Base-by-base conservation (phyloP, 768 basidiomycete genomes). In the Leccinum barrowsii region DNA sequence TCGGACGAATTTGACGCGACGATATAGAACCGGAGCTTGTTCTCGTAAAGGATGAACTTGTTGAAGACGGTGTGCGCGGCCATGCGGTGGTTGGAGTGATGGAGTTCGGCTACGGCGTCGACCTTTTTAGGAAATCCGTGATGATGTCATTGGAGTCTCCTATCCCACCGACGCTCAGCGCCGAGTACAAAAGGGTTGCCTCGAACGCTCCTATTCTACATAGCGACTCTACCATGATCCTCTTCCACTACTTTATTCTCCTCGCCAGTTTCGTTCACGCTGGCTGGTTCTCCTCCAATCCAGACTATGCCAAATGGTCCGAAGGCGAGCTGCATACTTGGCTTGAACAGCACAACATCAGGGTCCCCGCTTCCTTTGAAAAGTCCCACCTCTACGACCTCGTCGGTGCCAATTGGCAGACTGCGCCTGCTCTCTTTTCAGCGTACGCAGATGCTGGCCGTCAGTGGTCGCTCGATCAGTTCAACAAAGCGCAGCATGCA, bases 41-140 rank as follows among this genome's bases (percentile, higher is more conserved):
- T 98, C 76, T 99, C 96, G 72, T 97, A 98, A 3, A 98, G 76
- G 32, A 93, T 88, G 76, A 92, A 94, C 70, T 92, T 92, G 77
- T 94, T 94, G 72, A 72, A 74, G 13, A 68, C 59, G 15, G 55
- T 54, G 28, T 19, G 15, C 17, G 24, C 22, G 26, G 60, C 10
- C 51, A 56, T 64, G 15, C 4, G 15, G 54, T 50, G 24, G 61
- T 34, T 28, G 19, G 22, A 22, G 46, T 19, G 21, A 12, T 21
- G 11, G 11, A 47, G 17, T 19, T 13, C 4, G 42, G 42, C 8
- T 19, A 40, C n/a, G 26, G 26, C 26, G 4, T n/a, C 5, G 52
- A 34, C 59, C 56, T 7, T 30, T 50, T 67, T 57, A 51, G 55
- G 63, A 44, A 48, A 52, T 13, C 30, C 17, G 10, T 17, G 2